phyloP scores from a whole-genome alignment of 768 basidiomycete genomes.

The Suillus alpinus region DNA sequence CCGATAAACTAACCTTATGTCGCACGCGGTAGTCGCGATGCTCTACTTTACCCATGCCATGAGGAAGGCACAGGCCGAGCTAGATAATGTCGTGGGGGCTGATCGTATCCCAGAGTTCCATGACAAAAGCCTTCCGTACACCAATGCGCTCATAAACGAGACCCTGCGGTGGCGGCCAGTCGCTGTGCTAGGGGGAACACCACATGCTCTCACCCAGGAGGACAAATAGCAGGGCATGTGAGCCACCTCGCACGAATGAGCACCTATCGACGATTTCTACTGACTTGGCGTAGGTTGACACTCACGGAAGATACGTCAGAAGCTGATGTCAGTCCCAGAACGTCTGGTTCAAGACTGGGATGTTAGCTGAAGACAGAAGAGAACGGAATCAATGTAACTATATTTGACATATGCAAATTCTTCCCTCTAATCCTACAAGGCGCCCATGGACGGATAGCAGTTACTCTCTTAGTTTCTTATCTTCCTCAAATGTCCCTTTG shows the following conservation, averaged over 20 bases:
- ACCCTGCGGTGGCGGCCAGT: neutral
- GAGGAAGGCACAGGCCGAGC: constrained; percentile 20
- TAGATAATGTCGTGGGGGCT: constrained; percentile 23
- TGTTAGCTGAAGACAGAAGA: neutral
- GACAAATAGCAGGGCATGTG: constrained; percentile 15
- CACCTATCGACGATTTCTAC: constrained; percentile 17
- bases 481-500: constrained; percentile 45
- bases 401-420: neutral
- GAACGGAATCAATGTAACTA: neutral
- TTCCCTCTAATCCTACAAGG: neutral
- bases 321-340: too few species aligned
- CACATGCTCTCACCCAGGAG: constrained; percentile 17
- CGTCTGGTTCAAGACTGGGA: neutral
- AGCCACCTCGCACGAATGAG: neutral
- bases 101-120: constrained; percentile 16
- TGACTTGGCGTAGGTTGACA: too few species aligned
- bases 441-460: neutral
- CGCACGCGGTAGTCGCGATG: constrained; percentile 18
- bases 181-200: too few species aligned
- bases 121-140: constrained; percentile 3
- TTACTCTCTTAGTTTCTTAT: constrained; percentile 19
- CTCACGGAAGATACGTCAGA: neutral
- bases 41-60: constrained; percentile 24
- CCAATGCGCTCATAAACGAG: constrained; percentile 7
- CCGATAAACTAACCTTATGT: neutral